phyloP scores from a whole-genome alignment of 2,329 filamentous ascomycete species.

The Xylariaceae sp. region DNA sequence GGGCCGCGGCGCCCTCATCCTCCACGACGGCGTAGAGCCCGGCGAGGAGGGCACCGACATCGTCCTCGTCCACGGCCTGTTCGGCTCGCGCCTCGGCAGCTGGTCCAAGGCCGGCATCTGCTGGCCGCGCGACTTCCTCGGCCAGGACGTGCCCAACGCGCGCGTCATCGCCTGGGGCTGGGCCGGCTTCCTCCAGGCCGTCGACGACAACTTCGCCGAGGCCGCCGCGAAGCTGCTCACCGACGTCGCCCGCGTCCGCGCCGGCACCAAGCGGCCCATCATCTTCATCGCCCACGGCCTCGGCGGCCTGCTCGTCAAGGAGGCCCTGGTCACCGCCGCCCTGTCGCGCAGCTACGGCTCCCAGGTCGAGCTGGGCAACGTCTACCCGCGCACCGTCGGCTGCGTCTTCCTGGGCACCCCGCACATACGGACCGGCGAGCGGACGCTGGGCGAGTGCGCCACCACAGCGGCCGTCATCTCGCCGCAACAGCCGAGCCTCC shows the following conservation, averaged over 20 bases:
- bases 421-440: slow-evolving; percentile 19
- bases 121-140: slow-evolving; percentile 23
- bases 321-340: slow-evolving; percentile 22
- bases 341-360: slow-evolving; percentile 24
- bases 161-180: slow-evolving; percentile 24
- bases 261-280: slow-evolving; percentile 20
- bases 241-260: slow-evolving; percentile 19
- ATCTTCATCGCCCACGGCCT: slow-evolving; percentile 24
- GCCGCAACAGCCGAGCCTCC: slow-evolving; percentile 13
- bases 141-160: slow-evolving; percentile 17
- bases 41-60: slow-evolving; percentile 22
- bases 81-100: slow-evolving; percentile 17
- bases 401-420: slow-evolving; percentile 24
- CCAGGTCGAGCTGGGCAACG: slow-evolving; percentile 23
- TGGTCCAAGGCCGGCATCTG: slow-evolving; percentile 21
- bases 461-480: slow-evolving; percentile 21
- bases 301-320: slow-evolving; percentile 23
- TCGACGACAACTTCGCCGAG: slow-evolving; percentile 18
- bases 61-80: slow-evolving; percentile 23
- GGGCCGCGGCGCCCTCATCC: slow-evolving; percentile 18
- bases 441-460: slow-evolving; percentile 21
- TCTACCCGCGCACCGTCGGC: slow-evolving; percentile 23
- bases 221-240: slow-evolving; percentile 20
- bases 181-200: slow-evolving; percentile 11
- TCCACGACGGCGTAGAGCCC: slow-evolving; percentile 16